Conservation (phyloP, 2,329 filamentous ascomycete genomes). For the Helotiales sp. region DNA sequence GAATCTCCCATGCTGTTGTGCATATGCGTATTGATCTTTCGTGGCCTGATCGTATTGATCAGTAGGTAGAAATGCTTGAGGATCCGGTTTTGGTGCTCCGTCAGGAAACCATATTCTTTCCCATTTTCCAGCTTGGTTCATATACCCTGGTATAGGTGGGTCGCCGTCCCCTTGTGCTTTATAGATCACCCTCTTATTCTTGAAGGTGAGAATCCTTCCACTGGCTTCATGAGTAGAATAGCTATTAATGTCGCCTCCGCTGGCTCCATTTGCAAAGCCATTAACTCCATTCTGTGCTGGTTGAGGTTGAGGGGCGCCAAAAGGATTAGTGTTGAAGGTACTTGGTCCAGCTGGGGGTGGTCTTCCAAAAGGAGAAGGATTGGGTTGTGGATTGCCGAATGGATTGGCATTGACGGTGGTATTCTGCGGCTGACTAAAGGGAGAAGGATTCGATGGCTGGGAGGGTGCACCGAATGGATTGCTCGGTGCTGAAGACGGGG, state of each 20-base stretch:
- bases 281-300: constrained; percentile 2
- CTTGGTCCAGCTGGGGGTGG: constrained; percentile 26
- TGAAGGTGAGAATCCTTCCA: constrained; percentile 56
- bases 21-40: constrained; percentile 62
- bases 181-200: constrained; percentile 63
- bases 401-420: constrained; percentile 28
- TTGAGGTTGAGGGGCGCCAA: background rate
- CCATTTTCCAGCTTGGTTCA: constrained; percentile 54
- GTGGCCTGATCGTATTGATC: constrained; percentile 60
- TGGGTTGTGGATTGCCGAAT: constrained; percentile 34
- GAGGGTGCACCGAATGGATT: constrained; percentile 13
- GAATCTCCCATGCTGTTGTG: constrained; percentile 67
- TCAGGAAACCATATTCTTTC: constrained; percentile 72
- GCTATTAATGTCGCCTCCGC: constrained; percentile 17
- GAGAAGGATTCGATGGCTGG: background rate
- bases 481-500: background rate
- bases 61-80: constrained; percentile 60
- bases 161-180: no score
- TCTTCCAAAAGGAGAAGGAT: constrained; percentile 29
- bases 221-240: constrained; percentile 25
- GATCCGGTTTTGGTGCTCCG: constrained; percentile 63
- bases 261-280: background rate
- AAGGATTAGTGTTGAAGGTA: background rate
- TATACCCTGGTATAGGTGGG: constrained; percentile 52
- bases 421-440: background rate